Percentiles rank a stretch among this genome's conserved stretches.
Evolutionary conservation across 257 asterid genomes (phyloP).

Genomic region (Scutellaria minor): DNA sequence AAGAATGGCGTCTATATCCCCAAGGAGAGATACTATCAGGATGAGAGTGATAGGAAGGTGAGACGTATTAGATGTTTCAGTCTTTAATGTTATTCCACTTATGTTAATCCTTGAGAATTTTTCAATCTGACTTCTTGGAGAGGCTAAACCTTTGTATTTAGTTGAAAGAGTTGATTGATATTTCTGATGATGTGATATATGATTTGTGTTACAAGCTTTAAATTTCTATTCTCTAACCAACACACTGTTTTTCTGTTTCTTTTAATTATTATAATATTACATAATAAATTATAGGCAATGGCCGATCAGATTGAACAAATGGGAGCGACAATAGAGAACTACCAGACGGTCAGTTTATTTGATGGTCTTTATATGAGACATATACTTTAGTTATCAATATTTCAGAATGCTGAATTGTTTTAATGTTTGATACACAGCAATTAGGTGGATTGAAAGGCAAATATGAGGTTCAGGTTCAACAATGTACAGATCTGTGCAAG

Average conservation of each 20-base stretch:
- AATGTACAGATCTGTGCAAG: slow-evolving; percentile 60
- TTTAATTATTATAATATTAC: too few species aligned
- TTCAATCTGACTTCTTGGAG: background rate
- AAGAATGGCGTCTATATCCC: slow-evolving; percentile 89
- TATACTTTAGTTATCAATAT: background rate
- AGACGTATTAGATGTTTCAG: background rate
- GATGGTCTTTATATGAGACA: slow-evolving; percentile 10
- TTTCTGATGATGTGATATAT: too few species aligned
- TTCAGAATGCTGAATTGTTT: too few species aligned
- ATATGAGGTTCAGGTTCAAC: slow-evolving; percentile 59
- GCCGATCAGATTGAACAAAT: slow-evolving; percentile 84
- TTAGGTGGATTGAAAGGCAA: slow-evolving; percentile 62
- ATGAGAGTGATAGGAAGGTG: slow-evolving; percentile 84
- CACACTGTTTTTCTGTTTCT: slow-evolving; percentile 12
- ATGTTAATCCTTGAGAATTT: background rate
- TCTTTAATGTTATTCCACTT: background rate
- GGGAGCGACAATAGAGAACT: slow-evolving; percentile 70
- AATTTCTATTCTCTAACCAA: background rate
- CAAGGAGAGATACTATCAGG: slow-evolving; percentile 79
- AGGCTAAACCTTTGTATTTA: background rate
- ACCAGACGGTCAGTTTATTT: slow-evolving; percentile 58
- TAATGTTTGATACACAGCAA: slow-evolving; percentile 47
- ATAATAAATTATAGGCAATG: slow-evolving; percentile 57
- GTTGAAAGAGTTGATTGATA: background rate
- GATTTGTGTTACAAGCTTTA: too few species aligned